Evolutionary conservation across 2,329 filamentous ascomycete species (phyloP), one percentile per base, ranked within the genome.

Genomic region (Aotearoamyces nothofagi): DNA sequence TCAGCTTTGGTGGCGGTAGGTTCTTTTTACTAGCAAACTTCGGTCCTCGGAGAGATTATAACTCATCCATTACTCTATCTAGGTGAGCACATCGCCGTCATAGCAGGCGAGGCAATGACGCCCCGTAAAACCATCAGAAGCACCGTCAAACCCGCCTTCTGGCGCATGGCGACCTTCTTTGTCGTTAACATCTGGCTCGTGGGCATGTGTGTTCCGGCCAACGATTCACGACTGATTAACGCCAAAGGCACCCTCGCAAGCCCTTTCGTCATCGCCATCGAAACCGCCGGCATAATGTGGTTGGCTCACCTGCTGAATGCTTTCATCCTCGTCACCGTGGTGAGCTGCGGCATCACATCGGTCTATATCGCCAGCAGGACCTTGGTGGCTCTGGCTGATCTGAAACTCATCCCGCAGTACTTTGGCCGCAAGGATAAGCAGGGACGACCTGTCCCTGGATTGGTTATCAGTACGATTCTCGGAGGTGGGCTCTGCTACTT

Each of bases 131-230:
- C 61, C 15, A 58, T 75, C 45, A 69, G 68, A 1, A 59, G 55
- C 29, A 68, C 69, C 0, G 72, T 60, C 50, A 72, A 71, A 30
- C 63, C 62, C 3, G 66, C 72, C 3, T 73, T 73, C 48, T 71
- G 68, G 42, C 63, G 69, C 26, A 50, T 75, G 17, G 69, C 63
- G 0, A 46, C 57, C 0, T 73, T 74, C 47, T 73, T 72, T 49
- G 58, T 71, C 11, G 57, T 73, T 4, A 49, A 49, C 16, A 47
- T 51, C 26, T 50, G 47, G 34, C 53, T 70, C 34, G 64, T 75
- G 26, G 69, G 69, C 29, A 57, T 66, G 36, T 55, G 72, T 33
- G 66, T 68, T 9, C 58, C 80, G 1, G 76, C 69, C 43, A 60
- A 78, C 37, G 69, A 84, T 40, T 37, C 55, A 0, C 60, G 60